Evolutionary conservation across 2,329 filamentous ascomycete genomes (phyloP).

Genomic region (Shiraia sp.): DNA sequence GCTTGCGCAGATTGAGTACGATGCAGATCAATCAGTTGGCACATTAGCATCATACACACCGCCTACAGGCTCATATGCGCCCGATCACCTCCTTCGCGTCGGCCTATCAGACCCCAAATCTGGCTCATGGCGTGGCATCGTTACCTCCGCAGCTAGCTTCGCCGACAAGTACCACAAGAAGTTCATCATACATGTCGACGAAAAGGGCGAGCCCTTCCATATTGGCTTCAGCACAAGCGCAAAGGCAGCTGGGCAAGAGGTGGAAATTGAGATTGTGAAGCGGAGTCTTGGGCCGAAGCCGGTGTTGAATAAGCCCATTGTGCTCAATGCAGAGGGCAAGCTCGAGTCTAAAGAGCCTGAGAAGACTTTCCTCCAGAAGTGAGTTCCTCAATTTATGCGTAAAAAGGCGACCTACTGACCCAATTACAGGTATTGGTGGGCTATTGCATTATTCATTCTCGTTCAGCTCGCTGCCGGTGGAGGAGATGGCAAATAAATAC

Average conservation of each 20-base stretch:
- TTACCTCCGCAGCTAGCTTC: constrained; percentile 51
- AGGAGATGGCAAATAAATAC: constrained; percentile 26
- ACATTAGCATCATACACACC: constrained; percentile 41
- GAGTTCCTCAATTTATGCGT: constrained; percentile 24
- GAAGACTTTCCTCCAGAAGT: constrained; percentile 58
- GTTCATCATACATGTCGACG: constrained; percentile 49
- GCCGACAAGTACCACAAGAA: constrained; percentile 48
- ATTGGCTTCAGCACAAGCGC: constrained; percentile 48
- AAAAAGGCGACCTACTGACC: constrained; percentile 14
- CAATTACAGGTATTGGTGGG: constrained; percentile 55
- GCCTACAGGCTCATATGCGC: constrained; percentile 37
- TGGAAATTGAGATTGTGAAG: constrained; percentile 49
- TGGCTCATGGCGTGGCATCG: constrained; percentile 50
- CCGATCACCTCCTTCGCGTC: constrained; percentile 48
- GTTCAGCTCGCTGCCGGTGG: constrained; percentile 52
- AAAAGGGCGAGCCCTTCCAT: constrained; percentile 50
- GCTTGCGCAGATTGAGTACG: constrained; percentile 51
- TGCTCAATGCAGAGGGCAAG: constrained; percentile 60
- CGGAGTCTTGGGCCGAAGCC: constrained; percentile 47
- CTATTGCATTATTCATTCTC: constrained; percentile 51
- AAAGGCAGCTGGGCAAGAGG: constrained; percentile 37
- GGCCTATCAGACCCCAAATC: constrained; percentile 47
- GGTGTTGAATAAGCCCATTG: constrained; percentile 57
- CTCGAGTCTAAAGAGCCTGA: constrained; percentile 52
- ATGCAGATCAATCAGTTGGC: constrained; percentile 41